Percentiles rank a stretch among this genome's conserved stretches.
These are phyloP conservation scores for Sporothrix luriei DNA, from an alignment of 2,329 filamentous ascomycete species.

Conservation along the genomic window DNA sequence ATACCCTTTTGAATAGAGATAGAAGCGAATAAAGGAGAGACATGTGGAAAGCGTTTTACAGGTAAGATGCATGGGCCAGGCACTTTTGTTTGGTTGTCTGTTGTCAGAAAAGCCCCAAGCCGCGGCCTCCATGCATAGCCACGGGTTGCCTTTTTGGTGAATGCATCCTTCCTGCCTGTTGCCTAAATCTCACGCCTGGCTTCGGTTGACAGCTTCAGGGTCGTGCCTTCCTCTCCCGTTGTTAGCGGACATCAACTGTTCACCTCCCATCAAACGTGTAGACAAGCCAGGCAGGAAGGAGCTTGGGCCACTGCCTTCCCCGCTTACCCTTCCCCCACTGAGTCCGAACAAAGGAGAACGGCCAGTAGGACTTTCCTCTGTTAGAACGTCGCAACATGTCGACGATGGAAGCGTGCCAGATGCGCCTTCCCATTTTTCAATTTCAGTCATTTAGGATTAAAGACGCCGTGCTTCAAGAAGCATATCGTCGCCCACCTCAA, in stretches of 20 bases:
- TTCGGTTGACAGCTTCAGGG: not conserved
- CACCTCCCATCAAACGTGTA: not conserved
- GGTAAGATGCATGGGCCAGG: not conserved
- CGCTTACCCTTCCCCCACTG: not conserved
- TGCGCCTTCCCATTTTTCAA: too few relatives aligned
- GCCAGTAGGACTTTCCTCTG: not conserved
- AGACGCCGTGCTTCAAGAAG: not conserved
- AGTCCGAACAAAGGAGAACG: not conserved
- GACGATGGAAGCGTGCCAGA: not conserved
- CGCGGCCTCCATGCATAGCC: not conserved
- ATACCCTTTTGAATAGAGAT: not conserved
- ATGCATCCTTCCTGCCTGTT: constrained; percentile 16
- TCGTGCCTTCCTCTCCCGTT: not conserved
- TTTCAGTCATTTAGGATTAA: not conserved
- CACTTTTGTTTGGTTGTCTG: not conserved
- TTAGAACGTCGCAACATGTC: not conserved
- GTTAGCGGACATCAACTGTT: not conserved
- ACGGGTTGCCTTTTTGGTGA: not conserved
- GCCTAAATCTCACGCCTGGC: constrained; percentile 12
- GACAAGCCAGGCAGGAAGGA: constrained; percentile 1
- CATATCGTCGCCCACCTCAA: not conserved
- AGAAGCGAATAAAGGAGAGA: not conserved
- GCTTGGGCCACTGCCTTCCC: constrained; percentile 23
- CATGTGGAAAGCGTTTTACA: not conserved
- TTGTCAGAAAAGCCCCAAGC: constrained; percentile 4